phyloP scores from a whole-genome alignment of 163 green algal species.

The Volvox carteri region DNA sequence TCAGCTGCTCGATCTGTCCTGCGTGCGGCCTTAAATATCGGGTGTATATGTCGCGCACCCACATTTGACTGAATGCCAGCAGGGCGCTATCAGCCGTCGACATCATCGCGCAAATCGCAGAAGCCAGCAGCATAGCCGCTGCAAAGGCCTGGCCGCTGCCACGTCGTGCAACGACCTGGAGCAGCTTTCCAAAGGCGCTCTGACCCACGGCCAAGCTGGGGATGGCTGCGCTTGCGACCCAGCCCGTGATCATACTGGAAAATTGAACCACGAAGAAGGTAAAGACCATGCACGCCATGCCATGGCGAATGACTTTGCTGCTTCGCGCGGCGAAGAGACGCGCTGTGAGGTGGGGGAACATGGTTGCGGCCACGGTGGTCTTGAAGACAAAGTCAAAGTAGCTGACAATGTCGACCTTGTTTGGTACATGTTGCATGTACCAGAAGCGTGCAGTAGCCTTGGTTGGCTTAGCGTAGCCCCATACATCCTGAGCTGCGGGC shows the following conservation, averaged over 20 bases:
- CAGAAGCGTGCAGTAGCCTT: background rate
- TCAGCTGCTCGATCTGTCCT: conserved; percentile 54
- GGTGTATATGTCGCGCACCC: conserved; percentile 66
- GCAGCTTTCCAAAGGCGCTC: conserved; percentile 59
- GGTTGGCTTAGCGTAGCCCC: conserved; percentile 41
- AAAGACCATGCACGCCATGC: conserved; percentile 67
- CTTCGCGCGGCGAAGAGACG: conserved; percentile 61
- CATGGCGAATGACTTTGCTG: conserved; percentile 52
- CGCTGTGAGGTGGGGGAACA: conserved; percentile 68
- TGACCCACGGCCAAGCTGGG: conserved; percentile 5
- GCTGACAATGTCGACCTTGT: conserved; percentile 49
- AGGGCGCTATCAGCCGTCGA: conserved; percentile 68
- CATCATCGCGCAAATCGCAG: conserved; percentile 73
- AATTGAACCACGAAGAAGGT: conserved; percentile 69
- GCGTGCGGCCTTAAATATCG: conserved; percentile 61
- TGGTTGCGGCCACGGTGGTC: conserved; percentile 65
- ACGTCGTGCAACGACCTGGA: conserved; percentile 53
- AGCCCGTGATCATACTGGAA: conserved; percentile 63
- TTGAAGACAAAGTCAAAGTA: conserved; percentile 73
- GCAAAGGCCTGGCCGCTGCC: conserved; percentile 65
- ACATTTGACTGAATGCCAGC: conserved; percentile 66
- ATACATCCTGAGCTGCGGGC: conserved; percentile 44
- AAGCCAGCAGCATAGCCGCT: conserved; percentile 52
- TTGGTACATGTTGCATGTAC: conserved; percentile 62
- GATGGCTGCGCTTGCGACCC: conserved; percentile 59